phyloP scores from a whole-genome alignment of 805 yeast genomes.

The Metschnikowia vanudenii region DNA sequence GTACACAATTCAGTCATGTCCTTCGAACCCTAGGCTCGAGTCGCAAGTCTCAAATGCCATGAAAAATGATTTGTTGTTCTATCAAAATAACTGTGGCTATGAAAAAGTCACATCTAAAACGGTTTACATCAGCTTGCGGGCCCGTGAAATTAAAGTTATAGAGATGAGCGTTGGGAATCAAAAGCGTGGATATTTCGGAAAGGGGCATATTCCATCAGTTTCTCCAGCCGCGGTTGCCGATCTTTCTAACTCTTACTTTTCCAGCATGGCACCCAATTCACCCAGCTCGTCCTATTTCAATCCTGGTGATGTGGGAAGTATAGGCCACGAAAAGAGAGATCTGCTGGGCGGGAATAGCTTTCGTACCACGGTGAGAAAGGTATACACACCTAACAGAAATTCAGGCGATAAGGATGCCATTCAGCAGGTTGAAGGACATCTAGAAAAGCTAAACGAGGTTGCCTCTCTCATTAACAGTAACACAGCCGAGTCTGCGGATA shows the following conservation, averaged over 20 bases:
- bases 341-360: conserved; percentile 19
- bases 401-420: conserved; percentile 33
- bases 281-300: conserved; percentile 14
- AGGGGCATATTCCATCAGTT: conserved; percentile 2
- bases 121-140: conserved; percentile 42
- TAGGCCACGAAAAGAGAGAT: conserved; percentile 7
- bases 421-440: conserved; percentile 25
- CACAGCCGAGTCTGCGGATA: conserved; percentile 11
- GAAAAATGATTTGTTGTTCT: conserved; percentile 51
- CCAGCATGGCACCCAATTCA: conserved; percentile 6
- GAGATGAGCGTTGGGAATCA: conserved; percentile 34
- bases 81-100: conserved; percentile 36
- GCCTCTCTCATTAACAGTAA: conserved; percentile 19
- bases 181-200: conserved; percentile 7
- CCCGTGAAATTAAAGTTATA: conserved; percentile 45
- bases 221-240: conserved; percentile 6
- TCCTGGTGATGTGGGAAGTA: not conserved
- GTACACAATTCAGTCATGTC: conserved; percentile 54
- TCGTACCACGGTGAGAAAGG: conserved; percentile 36
- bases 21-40: conserved; percentile 49
- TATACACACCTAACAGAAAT: conserved; percentile 34
- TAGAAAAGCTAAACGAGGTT: conserved; percentile 28
- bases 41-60: conserved; percentile 47
- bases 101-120: conserved; percentile 36
- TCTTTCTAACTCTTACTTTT: not conserved